Conservation (phyloP, 2,329 filamentous ascomycete species). For the Alternaria angustiovoidea region DNA sequence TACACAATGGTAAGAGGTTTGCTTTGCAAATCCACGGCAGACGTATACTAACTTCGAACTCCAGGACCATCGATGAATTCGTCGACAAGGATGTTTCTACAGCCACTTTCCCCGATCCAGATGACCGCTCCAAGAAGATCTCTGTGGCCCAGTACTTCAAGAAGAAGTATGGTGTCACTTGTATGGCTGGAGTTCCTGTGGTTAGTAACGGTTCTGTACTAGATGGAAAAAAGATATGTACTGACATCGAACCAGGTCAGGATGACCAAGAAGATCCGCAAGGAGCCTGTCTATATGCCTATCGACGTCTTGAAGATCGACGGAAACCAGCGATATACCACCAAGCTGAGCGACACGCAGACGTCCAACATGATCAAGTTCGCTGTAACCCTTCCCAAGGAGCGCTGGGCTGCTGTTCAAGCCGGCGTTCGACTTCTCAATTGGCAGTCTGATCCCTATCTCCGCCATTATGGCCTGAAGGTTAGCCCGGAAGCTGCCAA, state of each 20-base stretch:
- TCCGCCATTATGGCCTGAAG: constrained; percentile 76
- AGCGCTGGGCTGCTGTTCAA: constrained; percentile 74
- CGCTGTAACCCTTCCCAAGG: constrained; percentile 77
- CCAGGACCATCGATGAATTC: constrained; percentile 59
- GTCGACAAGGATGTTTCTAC: constrained; percentile 53
- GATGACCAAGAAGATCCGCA: constrained; percentile 63
- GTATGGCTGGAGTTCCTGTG: constrained; percentile 63
- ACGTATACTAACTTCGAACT: neutral
- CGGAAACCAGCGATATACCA: constrained; percentile 64
- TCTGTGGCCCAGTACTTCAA: constrained; percentile 68
- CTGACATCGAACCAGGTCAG: neutral
- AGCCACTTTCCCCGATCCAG: constrained; percentile 63
- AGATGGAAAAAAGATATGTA: neutral
- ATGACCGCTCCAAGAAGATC: constrained; percentile 63
- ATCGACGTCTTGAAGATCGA: constrained; percentile 64
- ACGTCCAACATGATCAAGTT: constrained; percentile 92
- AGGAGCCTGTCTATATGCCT: constrained; percentile 59
- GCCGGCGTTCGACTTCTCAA: constrained; percentile 71
- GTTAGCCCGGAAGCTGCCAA: constrained; percentile 71
- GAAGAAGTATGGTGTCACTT: constrained; percentile 58
- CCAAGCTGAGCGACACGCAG: constrained; percentile 68
- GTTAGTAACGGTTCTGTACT: constrained; percentile 47
- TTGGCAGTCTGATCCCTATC: constrained; percentile 73
- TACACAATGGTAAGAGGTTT: constrained; percentile 49
- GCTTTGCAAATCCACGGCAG: neutral